A percentile compares a stretch with the other conserved stretches of the same genome.
phyloP scores from a whole-genome alignment of 2,329 filamentous ascomycete species.

The Aspergillus quadrilineatus region DNA sequence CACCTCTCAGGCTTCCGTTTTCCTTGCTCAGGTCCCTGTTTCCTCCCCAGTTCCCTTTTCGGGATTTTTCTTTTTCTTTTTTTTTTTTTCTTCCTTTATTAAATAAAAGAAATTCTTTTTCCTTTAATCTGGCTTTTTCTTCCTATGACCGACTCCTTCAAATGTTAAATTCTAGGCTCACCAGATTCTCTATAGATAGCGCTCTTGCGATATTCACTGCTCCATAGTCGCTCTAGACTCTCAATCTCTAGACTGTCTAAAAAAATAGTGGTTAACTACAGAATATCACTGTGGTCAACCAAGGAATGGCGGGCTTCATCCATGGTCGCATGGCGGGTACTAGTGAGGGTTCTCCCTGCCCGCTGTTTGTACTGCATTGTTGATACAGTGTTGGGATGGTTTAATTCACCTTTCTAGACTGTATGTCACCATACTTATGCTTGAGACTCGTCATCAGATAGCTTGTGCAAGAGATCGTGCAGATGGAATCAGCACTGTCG shows the following conservation, averaged over 20 bases:
- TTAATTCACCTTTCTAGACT: background rate
- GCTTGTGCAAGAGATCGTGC: background rate
- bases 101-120: no score
- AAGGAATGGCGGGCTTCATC: no score
- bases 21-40: slow-evolving; percentile 8
- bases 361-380: background rate
- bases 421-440: background rate
- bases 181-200: no score
- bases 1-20: slow-evolving; percentile 16
- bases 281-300: no score
- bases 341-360: background rate
- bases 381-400: background rate
- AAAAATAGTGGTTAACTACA: no score
- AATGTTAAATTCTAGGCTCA: no score
- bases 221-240: no score
- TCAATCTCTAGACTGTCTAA: no score
- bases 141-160: no score
- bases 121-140: no score
- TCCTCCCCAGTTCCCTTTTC: slow-evolving; percentile 1
- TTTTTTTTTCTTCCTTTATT: background rate
- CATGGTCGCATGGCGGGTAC: no score
- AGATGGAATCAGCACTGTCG: background rate
- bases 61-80: background rate
- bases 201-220: no score
- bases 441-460: background rate